phyloP scores from a whole-genome alignment of 495 filamentous ascomycete genomes.

The Hypoxylon fragiforme region DNA sequence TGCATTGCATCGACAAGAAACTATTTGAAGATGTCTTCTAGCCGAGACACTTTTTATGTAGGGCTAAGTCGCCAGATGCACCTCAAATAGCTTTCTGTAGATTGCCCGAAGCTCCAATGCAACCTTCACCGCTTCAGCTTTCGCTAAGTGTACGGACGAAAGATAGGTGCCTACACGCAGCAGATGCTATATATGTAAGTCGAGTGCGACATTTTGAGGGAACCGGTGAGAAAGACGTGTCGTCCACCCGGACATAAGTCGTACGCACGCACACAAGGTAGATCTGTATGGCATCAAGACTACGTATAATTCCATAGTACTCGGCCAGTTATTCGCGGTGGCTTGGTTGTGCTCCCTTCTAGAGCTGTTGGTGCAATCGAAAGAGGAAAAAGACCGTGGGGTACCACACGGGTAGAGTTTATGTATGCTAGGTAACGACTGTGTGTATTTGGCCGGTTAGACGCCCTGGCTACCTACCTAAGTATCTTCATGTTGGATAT shows the following conservation, averaged over 20 bases:
- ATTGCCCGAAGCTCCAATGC: neutral
- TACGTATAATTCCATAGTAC: neutral
- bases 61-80: neutral
- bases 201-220: neutral
- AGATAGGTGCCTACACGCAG: too few relatives aligned
- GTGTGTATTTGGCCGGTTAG: conserved; percentile 9
- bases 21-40: conserved; percentile 7
- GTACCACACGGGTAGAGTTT: conserved; percentile 14
- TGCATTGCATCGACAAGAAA: conserved; percentile 10
- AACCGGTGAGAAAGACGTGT: neutral
- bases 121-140: neutral
- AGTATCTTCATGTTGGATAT: conserved; percentile 1
- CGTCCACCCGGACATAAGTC: neutral
- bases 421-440: neutral
- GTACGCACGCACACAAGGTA: neutral
- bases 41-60: conserved; percentile 16
- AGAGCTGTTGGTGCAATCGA: neutral
- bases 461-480: neutral
- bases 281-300: neutral
- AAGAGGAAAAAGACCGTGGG: conserved; percentile 14
- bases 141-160: too few relatives aligned
- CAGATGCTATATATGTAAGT: neutral
- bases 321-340: conserved; percentile 8
- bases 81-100: too few relatives aligned
- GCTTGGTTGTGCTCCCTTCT: conserved; percentile 10